These are phyloP conservation scores for Coccomyxa sp. DNA, from an alignment of 139 green algal species.

Conservation along the genomic window DNA sequence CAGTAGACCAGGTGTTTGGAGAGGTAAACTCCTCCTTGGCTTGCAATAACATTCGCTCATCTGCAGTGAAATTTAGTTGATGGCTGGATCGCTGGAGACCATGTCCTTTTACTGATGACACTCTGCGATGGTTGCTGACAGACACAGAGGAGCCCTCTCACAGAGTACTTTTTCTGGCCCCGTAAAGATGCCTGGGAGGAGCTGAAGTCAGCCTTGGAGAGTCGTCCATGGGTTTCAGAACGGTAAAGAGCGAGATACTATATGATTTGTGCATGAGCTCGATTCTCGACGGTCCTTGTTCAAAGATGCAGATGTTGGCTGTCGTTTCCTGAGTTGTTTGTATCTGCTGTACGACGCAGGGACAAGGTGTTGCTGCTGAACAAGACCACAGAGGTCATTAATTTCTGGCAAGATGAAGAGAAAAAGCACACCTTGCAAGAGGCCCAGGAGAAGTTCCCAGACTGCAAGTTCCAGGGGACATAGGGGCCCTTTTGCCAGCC, in stretches of 20 bases:
- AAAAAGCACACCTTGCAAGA: conserved; percentile 61
- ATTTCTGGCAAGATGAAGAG: conserved; percentile 84
- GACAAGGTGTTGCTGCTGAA: conserved; percentile 80
- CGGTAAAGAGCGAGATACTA: conserved; percentile 13
- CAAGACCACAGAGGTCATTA: conserved; percentile 78
- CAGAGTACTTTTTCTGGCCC: conserved; percentile 92
- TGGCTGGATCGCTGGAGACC: neutral
- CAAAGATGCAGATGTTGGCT: too few species aligned
- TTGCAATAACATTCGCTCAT: neutral
- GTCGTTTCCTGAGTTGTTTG: too few species aligned
- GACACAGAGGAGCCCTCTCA: conserved; percentile 69
- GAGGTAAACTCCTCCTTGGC: conserved; percentile 11
- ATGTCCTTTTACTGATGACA: neutral
- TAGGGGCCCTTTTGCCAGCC: neutral
- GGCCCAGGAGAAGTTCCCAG: conserved; percentile 61
- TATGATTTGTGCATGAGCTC: too few species aligned
- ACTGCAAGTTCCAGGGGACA: conserved; percentile 61
- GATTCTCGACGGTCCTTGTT: too few species aligned
- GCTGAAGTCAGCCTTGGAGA: conserved; percentile 71
- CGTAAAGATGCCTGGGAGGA: conserved; percentile 90
- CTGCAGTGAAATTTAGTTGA: neutral
- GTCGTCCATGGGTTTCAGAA: conserved; percentile 70
- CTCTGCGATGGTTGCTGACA: neutral
- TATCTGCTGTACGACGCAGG: conserved; percentile 19
- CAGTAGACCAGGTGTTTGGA: conserved; percentile 79